Conservation (phyloP, 768 basidiomycete species). For the Tephrocybe sp. region DNA sequence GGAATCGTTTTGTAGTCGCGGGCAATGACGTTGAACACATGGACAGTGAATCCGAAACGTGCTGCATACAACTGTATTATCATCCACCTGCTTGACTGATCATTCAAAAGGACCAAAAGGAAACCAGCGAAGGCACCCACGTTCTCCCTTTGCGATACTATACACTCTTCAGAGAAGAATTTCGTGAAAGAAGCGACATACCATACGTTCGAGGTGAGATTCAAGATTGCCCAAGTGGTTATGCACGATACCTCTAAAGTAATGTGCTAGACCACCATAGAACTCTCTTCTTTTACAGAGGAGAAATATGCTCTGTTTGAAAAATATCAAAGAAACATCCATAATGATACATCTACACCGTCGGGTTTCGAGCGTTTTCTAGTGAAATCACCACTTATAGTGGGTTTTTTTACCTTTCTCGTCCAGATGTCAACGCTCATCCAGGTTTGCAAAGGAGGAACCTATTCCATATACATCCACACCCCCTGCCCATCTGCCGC, state of each 20-base stretch:
- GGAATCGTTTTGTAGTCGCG: constrained; percentile 65
- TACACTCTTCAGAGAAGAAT: constrained; percentile 57
- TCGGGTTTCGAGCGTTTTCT: constrained; percentile 71
- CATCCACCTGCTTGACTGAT: not conserved
- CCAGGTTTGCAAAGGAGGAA: constrained; percentile 40
- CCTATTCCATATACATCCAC: constrained; percentile 56
- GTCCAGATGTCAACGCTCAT: not conserved
- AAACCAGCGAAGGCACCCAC: constrained; percentile 23
- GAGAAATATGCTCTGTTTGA: constrained; percentile 83
- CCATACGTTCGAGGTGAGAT: constrained; percentile 63
- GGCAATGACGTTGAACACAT: constrained; percentile 38
- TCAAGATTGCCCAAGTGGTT: no score
- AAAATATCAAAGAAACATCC: constrained; percentile 78
- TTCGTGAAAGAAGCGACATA: constrained; percentile 30
- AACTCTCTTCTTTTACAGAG: constrained; percentile 69
- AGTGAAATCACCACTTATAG: constrained; percentile 73
- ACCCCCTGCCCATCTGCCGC: constrained; percentile 61
- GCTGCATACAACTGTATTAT: not conserved
- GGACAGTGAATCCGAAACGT: constrained; percentile 22
- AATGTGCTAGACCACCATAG: constrained; percentile 62
- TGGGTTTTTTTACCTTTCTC: constrained; percentile 32
- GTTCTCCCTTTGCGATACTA: constrained; percentile 44
- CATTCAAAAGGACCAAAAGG: not conserved
- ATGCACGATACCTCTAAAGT: not conserved
- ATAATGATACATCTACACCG: constrained; percentile 62